Evolutionary conservation across 2,329 filamentous ascomycete species (phyloP), one percentile per base, ranked within the genome.

Genomic region (Trichophyton schoenleinii): DNA sequence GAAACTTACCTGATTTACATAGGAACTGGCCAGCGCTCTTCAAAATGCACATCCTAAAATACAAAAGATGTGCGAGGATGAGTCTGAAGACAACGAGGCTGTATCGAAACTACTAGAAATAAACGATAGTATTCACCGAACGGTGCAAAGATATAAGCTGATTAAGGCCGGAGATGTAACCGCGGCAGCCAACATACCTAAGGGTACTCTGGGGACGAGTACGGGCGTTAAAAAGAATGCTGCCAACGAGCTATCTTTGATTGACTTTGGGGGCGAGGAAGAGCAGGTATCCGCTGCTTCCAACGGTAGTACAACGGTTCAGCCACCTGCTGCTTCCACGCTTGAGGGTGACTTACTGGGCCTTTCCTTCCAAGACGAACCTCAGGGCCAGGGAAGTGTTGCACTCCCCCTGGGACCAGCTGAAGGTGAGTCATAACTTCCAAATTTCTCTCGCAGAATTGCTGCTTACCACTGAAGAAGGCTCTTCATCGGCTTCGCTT

Each of bases 61-160:
- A 66, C 92, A 97, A 72, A 96, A 90, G 77, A 99, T 99, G 92
- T 97, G 92, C 70, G 92, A 97, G 74, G 94, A 99, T 74, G 94
- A 99, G 71, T 96, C 91, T 9, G 92, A 97, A 64, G 94, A 99
- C 70, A 86, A 91, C 64, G 94, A 96, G 77, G 94, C 94, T 3
- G 94, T 99, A 4, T 89, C 91, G 49, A 96, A 96, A 75, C 80
- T 99, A 9, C 82, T 99, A 61, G 91, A 97, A 72, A 97, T 99
- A 70, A 99, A 99, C 72, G 94, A 99, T 74, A 96, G 91, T 76
- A 99, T 99, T 82, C 89, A 97, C 72, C 85, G 92, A 64, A 99
- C 94, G 0, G 89, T 97, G 61, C 90, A 97, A 75, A 81, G 94
- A 66, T 99, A 97, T 74, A 95, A 90, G 80, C 78, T 97, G 61